Base-by-base conservation (phyloP, 2,329 filamentous ascomycete genomes). In the Aureobasidium mangrovei region DNA sequence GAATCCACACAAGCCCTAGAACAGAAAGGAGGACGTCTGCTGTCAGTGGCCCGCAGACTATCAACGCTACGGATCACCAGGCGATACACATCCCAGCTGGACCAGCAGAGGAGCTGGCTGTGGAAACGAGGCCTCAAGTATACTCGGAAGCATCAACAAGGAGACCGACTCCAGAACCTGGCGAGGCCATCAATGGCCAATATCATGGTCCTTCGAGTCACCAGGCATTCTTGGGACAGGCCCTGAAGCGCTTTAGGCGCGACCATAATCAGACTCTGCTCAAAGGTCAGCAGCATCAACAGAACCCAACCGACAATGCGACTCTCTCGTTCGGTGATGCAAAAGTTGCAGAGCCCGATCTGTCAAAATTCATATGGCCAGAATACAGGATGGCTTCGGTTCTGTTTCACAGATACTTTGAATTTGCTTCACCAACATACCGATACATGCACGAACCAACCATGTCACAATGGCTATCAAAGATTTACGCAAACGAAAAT, bases 281-380 rank as follows among this genome's bases (percentile, higher is more conserved):
- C 24, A 6, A 36, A n/a, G 29, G 2, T 7, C 28, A 24, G 18
- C 24, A 26, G 6, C 26, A 40, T 27, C 8, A 4, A 29, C 28
- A 52, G 12, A 18, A 18, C 18, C 18, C 18, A 5, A 43, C 31
- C 0, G 48, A 52, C 4, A 52, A n/a, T 1, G 72, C 74, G 2
- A 76, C 77, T 27, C 77, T 77, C 59, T 73, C 74, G 0, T 76
- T 74, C 59, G 76, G 73, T 9, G 77, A 80, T 60, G 68, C 74
- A 12, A 74, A 73, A 2, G 57, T 77, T 5, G 72, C 73, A 0
- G 70, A 75, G 3, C 70, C 70, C 40, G 72, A 75, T 57, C 64
- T 69, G 1, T 69, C 69, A 0, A 72, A 73, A 51, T 75, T 73
- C 54, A 64, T 72, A 5, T 60, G 78, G 32, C 72, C 69, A 5